Conservation (phyloP, 148 eudicot species). For the Camellia granthamiana region DNA sequence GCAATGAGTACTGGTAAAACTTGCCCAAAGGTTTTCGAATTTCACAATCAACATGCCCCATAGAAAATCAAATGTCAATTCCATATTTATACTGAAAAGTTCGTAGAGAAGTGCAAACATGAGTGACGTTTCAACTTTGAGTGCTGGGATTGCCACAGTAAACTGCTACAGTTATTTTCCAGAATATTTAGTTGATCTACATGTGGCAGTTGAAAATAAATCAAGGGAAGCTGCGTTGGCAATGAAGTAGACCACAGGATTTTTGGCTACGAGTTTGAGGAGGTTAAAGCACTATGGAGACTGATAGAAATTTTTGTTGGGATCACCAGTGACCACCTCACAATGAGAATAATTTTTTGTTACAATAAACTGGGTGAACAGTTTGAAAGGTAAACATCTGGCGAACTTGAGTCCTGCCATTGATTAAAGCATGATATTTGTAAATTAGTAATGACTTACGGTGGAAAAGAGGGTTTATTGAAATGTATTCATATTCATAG, state of each 20-base stretch:
- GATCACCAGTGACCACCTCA: neutral
- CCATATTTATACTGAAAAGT: neutral
- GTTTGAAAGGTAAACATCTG: neutral
- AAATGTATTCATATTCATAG: too few relatives aligned
- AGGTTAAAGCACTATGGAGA: neutral
- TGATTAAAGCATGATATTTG: neutral
- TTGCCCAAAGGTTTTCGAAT: neutral
- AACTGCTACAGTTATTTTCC: neutral
- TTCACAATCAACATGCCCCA: neutral
- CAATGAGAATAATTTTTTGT: neutral
- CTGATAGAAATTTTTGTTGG: neutral
- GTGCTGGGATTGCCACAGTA: neutral
- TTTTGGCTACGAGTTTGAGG: neutral
- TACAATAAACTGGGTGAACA: neutral
- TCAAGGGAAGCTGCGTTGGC: neutral
- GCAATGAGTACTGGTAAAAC: slow-evolving; percentile 70
- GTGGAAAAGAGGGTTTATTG: too few relatives aligned
- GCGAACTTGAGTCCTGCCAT: neutral
- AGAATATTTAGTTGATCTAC: neutral
- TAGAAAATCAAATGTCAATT: neutral
- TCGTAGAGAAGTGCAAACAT: neutral
- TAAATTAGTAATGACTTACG: neutral
- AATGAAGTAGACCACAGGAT: neutral
- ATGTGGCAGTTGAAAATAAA: neutral
- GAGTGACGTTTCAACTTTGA: neutral